Base-by-base conservation (phyloP, 2,329 filamentous ascomycete genomes). In the Blastomyces silverae region DNA sequence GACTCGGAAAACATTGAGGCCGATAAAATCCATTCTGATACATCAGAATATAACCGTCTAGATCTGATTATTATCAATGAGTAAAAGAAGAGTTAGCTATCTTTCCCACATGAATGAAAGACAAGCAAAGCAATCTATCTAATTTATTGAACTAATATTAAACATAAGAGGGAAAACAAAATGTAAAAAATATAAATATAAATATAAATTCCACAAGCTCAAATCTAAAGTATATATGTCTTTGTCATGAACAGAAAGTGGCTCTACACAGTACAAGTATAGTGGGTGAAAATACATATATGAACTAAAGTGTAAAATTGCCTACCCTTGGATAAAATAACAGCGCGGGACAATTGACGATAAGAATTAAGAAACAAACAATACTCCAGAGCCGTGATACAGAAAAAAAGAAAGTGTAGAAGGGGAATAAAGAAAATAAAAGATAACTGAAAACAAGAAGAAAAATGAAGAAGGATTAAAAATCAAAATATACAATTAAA, bases 401-500 rank as follows among this genome's bases (percentile, higher is more conserved):
- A 8, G 8, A 53, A 25, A 53, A n/a, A 39, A 39, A 17, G 10
- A 39, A 39, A 56, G 1, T 25, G 4, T 2, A 17, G 25, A 53
- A 53, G 50, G n/a, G 11, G 25, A 55, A 55, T 7, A 34, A 34
- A 31, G 25, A 55, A 31, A 55, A 8, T 17, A 34, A 55, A 34
- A 1, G 2, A 34, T 57, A 25, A 39, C 39, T 37, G 53, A 3
- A 34, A 37, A n/a, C 31, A 34, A 28, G 3, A 57, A 57, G 11
- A n/a, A 22, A 56, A 39, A 37, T 1, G 34, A 57, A 39, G 20
- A 37, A 37, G 34, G 55, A 6, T 37, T 15, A 22, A 22, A 34
- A 57, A 11, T 39, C 37, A 31, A 39, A 37, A 39, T 57, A 39
- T 57, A 37, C 31, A 57, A 39, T 57, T 39, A 39, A 37, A 56